Base-by-base conservation (phyloP, 176 grass and related monocot species). In the Ananas comosus region DNA sequence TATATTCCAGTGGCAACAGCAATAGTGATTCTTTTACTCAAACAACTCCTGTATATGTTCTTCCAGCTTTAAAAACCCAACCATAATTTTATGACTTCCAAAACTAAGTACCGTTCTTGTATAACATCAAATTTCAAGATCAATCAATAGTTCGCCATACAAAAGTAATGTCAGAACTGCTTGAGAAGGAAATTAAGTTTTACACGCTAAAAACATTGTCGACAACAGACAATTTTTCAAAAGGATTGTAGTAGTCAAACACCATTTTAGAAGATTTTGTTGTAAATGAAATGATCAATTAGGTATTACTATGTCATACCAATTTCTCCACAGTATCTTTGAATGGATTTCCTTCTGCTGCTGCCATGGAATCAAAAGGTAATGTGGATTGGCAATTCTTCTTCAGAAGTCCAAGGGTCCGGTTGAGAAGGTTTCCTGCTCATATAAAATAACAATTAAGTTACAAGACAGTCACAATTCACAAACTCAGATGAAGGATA, bases 371-470 rank as follows among this genome's bases (percentile, higher is more conserved):
- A 83, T 88, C 89, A 87, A 85, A 87, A 58, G 65, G 57, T 76
- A 97, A 69, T 4, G 19, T 90, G 65, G 93, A 97, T 25, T 90
- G 71, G 72, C 93, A 97, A 2, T 97, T 92, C 86, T 96, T 96
- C 76, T 90, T 97, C 69, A 97, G 68, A 50, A 97, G 79, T 16
- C 93, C 93, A 78, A 97, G 88, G 13, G 93, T 97, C 49, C 89
- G 86, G 66, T 92, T 97, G 74, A 97, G 88, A 69, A 97, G 93
- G 72, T 97, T 97, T 76, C 93, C 86, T 92, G 80, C 83, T 68
- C 24, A 70, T 49, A 72, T 47, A 29, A 14, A 48, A 66, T 50
- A 25, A 71, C 19, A 23, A 70, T 42, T 42, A 42, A 42, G 33
- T 42, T 42, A 58, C 1, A 16, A 63, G 11, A 48, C 70, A 13